A percentile compares a stretch with the other conserved stretches of the same genome.
Evolutionary conservation across 345 rosid species (phyloP).

Genomic region (Tarenaya hassleriana): DNA sequence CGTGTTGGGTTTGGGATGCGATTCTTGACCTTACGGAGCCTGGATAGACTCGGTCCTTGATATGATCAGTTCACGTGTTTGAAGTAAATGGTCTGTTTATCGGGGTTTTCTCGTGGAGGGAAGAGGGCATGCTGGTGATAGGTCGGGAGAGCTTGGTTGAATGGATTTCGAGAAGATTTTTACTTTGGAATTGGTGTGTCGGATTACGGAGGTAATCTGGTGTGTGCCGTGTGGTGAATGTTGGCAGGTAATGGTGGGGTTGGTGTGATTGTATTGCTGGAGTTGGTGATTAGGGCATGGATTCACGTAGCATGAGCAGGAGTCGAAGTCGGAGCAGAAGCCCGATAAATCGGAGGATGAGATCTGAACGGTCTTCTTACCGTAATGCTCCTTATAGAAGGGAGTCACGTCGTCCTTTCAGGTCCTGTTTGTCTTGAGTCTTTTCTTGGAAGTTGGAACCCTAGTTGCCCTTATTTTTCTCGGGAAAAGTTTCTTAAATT

Average conservation of each 20-base stretch:
- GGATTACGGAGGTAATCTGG: slow-evolving; percentile 25
- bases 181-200: slow-evolving; percentile 17
- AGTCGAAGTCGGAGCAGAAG: slow-evolving; percentile 78
- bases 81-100: no score
- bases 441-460: slow-evolving; percentile 15
- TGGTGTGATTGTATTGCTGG: slow-evolving; percentile 1
- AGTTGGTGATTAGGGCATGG: slow-evolving; percentile 15
- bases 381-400: slow-evolving; percentile 86
- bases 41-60: no score
- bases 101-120: no score
- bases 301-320: slow-evolving; percentile 38
- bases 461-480: slow-evolving; percentile 19
- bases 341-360: slow-evolving; percentile 84
- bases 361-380: slow-evolving; percentile 71
- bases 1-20: no score
- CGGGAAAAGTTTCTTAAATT: not conserved
- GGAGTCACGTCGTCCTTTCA: slow-evolving; percentile 77
- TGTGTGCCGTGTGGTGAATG: slow-evolving; percentile 30
- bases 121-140: not conserved
- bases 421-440: slow-evolving; percentile 43
- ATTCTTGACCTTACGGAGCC: no score
- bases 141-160: slow-evolving; percentile 1
- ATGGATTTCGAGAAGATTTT: not conserved
- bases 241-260: slow-evolving; percentile 29
- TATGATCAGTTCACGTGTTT: no score